These are phyloP conservation scores for Ploettnerulaceae sp. DNA, from an alignment of 2,329 filamentous ascomycete genomes.

Conservation along the genomic window DNA sequence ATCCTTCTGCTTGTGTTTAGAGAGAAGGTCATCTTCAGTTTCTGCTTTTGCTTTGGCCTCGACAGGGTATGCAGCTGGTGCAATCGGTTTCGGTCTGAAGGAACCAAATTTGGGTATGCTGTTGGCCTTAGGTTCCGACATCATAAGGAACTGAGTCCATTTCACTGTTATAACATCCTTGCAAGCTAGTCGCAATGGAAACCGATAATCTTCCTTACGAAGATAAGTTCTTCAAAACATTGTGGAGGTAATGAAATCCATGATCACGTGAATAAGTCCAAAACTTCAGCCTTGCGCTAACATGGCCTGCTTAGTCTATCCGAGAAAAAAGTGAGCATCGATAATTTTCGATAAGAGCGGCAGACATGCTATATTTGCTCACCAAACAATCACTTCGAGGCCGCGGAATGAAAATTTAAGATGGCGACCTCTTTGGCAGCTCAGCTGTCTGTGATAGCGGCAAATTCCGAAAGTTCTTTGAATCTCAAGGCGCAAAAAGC, in stretches of 20 bases:
- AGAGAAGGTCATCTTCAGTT: constrained; percentile 11
- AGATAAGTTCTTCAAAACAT: not conserved
- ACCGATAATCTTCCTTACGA: too few relatives aligned
- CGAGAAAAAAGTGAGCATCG: constrained; percentile 11
- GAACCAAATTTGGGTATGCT: constrained; percentile 67
- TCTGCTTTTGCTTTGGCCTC: constrained; percentile 3
- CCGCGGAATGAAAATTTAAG: constrained; percentile 7
- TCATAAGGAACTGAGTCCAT: constrained; percentile 10
- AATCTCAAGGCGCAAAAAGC: constrained; percentile 91
- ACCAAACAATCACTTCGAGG: not conserved
- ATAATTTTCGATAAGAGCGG: constrained; percentile 10
- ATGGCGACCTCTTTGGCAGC: constrained; percentile 87
- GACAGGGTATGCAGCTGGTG: constrained; percentile 11
- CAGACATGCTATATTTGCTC: not conserved
- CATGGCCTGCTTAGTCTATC: constrained; percentile 5
- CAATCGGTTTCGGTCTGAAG: constrained; percentile 53
- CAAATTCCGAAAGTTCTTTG: constrained; percentile 82
- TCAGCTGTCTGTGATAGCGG: constrained; percentile 89
- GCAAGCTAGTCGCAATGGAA: not conserved
- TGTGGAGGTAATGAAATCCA: not conserved
- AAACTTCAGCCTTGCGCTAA: not conserved
- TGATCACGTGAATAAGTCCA: not conserved
- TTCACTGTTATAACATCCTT: constrained; percentile 17
- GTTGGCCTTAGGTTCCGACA: constrained; percentile 30
- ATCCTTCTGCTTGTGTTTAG: constrained; percentile 17